Evolutionary conservation across 768 basidiomycete species (phyloP).

Genomic region (Saitozyma sp.): DNA sequence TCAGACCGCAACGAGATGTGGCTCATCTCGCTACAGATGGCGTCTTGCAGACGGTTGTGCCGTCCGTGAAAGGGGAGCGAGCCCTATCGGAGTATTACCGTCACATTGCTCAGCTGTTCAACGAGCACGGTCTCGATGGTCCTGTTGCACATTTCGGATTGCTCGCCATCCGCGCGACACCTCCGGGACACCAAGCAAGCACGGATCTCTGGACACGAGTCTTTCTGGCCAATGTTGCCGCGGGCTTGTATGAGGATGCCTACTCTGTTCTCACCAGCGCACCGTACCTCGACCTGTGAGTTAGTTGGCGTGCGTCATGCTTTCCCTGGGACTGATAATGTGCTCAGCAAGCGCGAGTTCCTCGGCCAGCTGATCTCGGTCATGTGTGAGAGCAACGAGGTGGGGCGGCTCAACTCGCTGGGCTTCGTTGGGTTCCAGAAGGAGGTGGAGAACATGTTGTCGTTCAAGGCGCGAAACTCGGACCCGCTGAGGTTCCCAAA

Average conservation of each 20-base stretch:
- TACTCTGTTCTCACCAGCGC: constrained; percentile 73
- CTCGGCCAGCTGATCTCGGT: constrained; percentile 78
- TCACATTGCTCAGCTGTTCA: constrained; percentile 75
- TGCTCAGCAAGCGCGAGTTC: constrained; percentile 72
- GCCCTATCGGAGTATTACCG: constrained; percentile 70
- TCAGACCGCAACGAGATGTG: too few relatives aligned
- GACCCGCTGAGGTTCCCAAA: constrained; percentile 81
- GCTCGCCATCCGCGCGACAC: constrained; percentile 72
- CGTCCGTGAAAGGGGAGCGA: constrained; percentile 6
- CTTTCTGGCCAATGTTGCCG: constrained; percentile 71
- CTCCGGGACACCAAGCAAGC: constrained; percentile 22
- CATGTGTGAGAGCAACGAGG: constrained; percentile 87
- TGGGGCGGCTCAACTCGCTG: constrained; percentile 73
- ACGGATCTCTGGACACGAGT: constrained; percentile 69
- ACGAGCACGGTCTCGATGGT: constrained; percentile 59
- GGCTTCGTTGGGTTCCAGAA: constrained; percentile 81
- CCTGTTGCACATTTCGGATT: constrained; percentile 74
- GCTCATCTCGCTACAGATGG: constrained; percentile 19
- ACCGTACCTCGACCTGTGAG: constrained; percentile 78
- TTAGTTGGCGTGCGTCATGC: constrained; percentile 19
- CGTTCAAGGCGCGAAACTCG: constrained; percentile 90
- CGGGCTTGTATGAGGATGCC: constrained; percentile 80
- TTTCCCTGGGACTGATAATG: not conserved
- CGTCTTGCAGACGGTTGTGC: constrained; percentile 15
- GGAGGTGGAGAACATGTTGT: constrained; percentile 82